A percentile compares a stretch with the other conserved stretches of the same genome.
Evolutionary conservation across 768 basidiomycete genomes (phyloP).

Genomic region (Xerocomellus amylosporus): DNA sequence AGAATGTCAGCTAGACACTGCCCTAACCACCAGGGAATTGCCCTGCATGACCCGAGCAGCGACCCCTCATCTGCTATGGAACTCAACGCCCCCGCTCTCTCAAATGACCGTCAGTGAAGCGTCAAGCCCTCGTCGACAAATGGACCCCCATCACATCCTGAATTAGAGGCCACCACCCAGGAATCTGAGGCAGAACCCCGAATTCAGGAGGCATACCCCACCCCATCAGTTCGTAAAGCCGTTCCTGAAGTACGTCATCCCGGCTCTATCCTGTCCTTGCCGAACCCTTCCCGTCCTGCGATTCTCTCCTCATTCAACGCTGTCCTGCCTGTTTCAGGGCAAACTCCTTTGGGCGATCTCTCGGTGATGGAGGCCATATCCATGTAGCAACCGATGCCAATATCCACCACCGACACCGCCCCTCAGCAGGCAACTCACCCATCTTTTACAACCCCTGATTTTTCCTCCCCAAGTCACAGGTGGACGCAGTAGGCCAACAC

Average conservation of each 20-base stretch:
- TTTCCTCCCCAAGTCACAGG: conserved; percentile 14
- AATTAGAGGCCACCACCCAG: too few species aligned
- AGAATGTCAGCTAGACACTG: conserved; percentile 2
- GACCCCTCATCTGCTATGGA: too few species aligned
- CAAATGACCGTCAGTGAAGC: too few species aligned
- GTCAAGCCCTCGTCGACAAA: too few species aligned
- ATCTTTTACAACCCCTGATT: not conserved
- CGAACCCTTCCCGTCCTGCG: not conserved
- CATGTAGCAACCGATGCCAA: conserved; percentile 24
- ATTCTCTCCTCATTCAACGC: conserved; percentile 10
- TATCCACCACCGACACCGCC: not conserved
- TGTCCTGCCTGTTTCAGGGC: conserved; percentile 35
- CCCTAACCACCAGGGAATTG: not conserved
- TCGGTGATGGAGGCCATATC: conserved; percentile 32
- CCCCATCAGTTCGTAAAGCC: too few species aligned
- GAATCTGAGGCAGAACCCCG: too few species aligned
- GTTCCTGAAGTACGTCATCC: not conserved
- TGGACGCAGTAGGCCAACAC: conserved; percentile 9
- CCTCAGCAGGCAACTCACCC: not conserved
- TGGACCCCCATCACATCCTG: too few species aligned
- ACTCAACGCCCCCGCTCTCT: too few species aligned
- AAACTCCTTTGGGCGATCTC: conserved; percentile 4
- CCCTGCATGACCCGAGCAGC: not conserved
- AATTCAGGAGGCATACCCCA: not conserved
- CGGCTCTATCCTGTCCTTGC: not conserved